These are phyloP conservation scores for Akanthomyces lecanii DNA, from an alignment of 2,329 filamentous ascomycete species.

Conservation along the genomic window DNA sequence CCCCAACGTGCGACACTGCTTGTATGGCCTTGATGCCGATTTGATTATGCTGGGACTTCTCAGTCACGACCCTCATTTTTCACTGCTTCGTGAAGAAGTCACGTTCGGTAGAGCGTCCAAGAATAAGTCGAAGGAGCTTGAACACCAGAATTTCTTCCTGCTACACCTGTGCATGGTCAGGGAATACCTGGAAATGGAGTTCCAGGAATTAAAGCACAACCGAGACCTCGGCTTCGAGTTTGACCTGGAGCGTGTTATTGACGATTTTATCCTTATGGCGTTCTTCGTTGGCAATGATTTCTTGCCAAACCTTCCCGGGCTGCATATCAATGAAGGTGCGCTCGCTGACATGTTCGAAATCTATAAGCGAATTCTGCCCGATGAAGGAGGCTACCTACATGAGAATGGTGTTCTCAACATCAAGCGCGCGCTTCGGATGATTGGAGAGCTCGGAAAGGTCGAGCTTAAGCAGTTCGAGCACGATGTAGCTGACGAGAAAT, in stretches of 20 bases:
- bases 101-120: slow-evolving; percentile 88
- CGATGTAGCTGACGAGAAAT: slow-evolving; percentile 82
- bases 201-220: slow-evolving; percentile 80
- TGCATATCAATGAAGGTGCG: slow-evolving; percentile 98
- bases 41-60: slow-evolving; percentile 97
- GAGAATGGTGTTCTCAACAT: slow-evolving; percentile 91
- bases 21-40: slow-evolving; percentile 96
- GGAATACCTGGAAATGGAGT: slow-evolving; percentile 95
- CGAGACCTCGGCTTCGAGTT: slow-evolving; percentile 72
- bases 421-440: slow-evolving; percentile 67
- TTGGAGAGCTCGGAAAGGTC: slow-evolving; percentile 81
- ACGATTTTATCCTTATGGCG: slow-evolving; percentile 99
- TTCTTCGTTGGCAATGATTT: slow-evolving; percentile 99
- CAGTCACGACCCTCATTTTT: slow-evolving; percentile 98
- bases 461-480: slow-evolving; percentile 91
- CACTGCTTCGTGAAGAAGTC: slow-evolving; percentile 92
- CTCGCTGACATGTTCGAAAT: slow-evolving; percentile 95
- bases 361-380: slow-evolving; percentile 86
- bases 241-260: slow-evolving; percentile 93
- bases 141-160: slow-evolving; percentile 98
- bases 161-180: slow-evolving; percentile 96
- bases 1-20: slow-evolving; percentile 88
- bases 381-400: slow-evolving; percentile 92
- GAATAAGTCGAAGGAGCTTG: slow-evolving; percentile 89
- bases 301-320: slow-evolving; percentile 87